These are phyloP conservation scores for Chondrostereum purpureum DNA, from an alignment of 1,284 basidiomycete genomes.

Conservation along the genomic window DNA sequence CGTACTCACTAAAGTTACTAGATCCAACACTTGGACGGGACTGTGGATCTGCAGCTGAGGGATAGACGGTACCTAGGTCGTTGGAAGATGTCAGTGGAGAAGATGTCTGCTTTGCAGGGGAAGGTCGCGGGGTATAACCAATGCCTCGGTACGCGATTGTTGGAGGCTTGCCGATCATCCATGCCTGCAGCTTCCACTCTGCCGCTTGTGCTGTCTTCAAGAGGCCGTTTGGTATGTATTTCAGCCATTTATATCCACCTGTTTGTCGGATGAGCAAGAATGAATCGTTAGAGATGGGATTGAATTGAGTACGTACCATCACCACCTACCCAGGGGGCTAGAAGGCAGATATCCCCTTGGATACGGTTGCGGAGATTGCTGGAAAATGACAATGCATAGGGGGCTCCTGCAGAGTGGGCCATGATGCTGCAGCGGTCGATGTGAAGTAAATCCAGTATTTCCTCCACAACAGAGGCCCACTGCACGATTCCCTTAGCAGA, in stretches of 20 bases:
- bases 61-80: constrained; percentile 28
- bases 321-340: constrained; percentile 96
- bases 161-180: constrained; percentile 94
- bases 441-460: constrained; percentile 77
- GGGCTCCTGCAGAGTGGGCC: constrained; percentile 95
- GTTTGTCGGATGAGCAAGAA: constrained; percentile 9
- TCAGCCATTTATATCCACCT: constrained; percentile 93
- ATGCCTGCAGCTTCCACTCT: constrained; percentile 94
- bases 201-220: constrained; percentile 94
- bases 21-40: constrained; percentile 57
- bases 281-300: constrained; percentile 13
- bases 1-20: constrained; percentile 73
- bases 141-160: constrained; percentile 74
- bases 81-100: constrained; percentile 22
- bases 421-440: constrained; percentile 83
- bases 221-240: constrained; percentile 90
- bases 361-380: constrained; percentile 71
- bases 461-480: constrained; percentile 87
- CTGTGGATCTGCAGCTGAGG: constrained; percentile 29
- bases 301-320: constrained; percentile 48
- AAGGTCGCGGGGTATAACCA: constrained; percentile 49
- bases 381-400: constrained; percentile 88
- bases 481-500: constrained; percentile 77
- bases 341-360: constrained; percentile 78
- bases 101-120: constrained; percentile 17